Conservation (phyloP, 495 filamentous ascomycete genomes). For the Penicillium argentinense region DNA sequence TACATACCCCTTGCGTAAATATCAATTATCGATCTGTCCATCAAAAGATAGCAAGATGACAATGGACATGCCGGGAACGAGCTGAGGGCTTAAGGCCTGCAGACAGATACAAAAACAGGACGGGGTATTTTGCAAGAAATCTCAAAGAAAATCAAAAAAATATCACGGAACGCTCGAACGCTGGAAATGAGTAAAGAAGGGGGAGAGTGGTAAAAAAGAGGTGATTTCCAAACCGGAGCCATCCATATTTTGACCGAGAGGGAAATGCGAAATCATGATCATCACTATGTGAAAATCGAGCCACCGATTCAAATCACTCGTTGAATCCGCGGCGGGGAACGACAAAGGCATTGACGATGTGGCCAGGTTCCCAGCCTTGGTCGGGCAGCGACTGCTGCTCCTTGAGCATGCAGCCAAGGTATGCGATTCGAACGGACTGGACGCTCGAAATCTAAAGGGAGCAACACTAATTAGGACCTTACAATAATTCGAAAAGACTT, state of each 20-base stretch:
- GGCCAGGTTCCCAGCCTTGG: constrained; percentile 74
- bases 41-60: too few species aligned
- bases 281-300: too few species aligned
- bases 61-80: background rate
- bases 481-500: background rate
- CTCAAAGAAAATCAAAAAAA: constrained; percentile 17
- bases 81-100: too few species aligned
- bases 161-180: constrained; percentile 28
- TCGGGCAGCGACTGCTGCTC: constrained; percentile 60
- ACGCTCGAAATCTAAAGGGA: constrained; percentile 41
- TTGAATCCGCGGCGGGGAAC: constrained; percentile 36
- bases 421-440: constrained; percentile 66
- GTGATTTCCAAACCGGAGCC: too few species aligned
- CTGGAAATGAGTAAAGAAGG: constrained; percentile 10
- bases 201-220: constrained; percentile 1
- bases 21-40: too few species aligned
- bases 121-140: constrained; percentile 43
- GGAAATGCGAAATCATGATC: too few species aligned
- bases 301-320: too few species aligned
- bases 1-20: too few species aligned
- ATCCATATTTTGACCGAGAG: too few species aligned
- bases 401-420: constrained; percentile 75
- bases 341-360: constrained; percentile 79
- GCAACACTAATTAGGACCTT: constrained; percentile 5
- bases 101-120: constrained; percentile 11